Evolutionary conservation across 164 flowering plant species (phyloP).

Genomic region (Buxus sempervirens): DNA sequence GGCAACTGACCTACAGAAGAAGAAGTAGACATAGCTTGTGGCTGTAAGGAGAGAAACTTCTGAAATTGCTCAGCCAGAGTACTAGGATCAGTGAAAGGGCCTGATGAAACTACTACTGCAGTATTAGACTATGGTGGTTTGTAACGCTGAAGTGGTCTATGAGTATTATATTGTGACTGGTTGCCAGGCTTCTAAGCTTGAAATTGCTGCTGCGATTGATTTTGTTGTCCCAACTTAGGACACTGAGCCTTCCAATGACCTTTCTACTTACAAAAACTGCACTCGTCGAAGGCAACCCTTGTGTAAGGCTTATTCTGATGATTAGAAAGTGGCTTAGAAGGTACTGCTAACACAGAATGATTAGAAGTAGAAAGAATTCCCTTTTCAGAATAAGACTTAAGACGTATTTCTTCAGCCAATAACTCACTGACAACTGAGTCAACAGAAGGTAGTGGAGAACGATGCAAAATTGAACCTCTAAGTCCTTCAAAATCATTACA

Average conservation of each 20-base stretch:
- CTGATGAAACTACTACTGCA: background rate
- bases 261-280: background rate
- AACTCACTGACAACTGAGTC: conserved; percentile 11
- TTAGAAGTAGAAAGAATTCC: background rate
- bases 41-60: conserved; percentile 9
- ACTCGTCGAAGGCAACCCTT: background rate
- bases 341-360: conserved; percentile 4
- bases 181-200: background rate
- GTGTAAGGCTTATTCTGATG: background rate
- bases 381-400: background rate
- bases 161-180: background rate
- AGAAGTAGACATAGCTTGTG: conserved; percentile 3
- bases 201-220: background rate
- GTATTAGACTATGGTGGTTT: background rate
- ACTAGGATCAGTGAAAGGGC: background rate
- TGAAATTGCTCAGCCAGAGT: background rate
- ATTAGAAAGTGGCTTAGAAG: background rate
- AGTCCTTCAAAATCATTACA: conserved; percentile 5
- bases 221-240: background rate
- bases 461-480: conserved; percentile 10
- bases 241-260: background rate
- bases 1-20: background rate
- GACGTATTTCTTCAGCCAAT: conserved; percentile 1
- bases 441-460: conserved; percentile 5
- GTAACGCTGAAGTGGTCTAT: background rate